Conservation (phyloP, 2,329 filamentous ascomycete species). For the Verticillium albo-atrum region DNA sequence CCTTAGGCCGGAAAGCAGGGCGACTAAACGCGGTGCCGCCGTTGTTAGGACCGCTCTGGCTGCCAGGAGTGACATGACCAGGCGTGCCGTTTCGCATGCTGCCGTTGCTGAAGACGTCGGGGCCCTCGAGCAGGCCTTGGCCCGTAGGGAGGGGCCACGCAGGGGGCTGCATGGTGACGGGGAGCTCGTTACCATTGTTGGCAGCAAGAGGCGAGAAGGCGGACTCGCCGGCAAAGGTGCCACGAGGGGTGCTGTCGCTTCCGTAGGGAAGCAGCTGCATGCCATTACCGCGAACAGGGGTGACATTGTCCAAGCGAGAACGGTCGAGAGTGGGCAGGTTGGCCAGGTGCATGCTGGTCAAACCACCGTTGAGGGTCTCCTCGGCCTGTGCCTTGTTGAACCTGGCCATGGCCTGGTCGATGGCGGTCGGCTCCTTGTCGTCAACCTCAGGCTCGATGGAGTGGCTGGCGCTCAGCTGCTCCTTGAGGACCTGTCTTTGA, state of each 20-base stretch:
- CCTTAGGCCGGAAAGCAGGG: constrained; percentile 22
- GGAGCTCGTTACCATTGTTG: background rate
- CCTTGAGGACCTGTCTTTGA: constrained; percentile 23
- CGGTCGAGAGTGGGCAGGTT: background rate
- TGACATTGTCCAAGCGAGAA: background rate
- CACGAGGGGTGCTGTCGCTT: background rate
- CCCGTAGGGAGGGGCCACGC: constrained; percentile 6
- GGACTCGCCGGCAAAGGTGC: background rate
- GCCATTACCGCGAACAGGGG: background rate
- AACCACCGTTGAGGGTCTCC: background rate
- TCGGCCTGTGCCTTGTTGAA: background rate
- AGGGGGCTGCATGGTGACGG: constrained; percentile 6
- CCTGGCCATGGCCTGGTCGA: background rate
- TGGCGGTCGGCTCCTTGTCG: background rate
- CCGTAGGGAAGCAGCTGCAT: background rate
- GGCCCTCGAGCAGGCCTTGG: background rate
- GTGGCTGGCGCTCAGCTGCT: constrained; percentile 29
- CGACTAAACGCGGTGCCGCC: constrained; percentile 1
- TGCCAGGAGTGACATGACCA: background rate
- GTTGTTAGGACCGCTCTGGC: background rate
- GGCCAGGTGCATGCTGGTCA: background rate
- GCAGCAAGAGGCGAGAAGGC: background rate
- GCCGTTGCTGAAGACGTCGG: background rate
- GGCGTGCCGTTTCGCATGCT: background rate
- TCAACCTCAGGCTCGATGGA: constrained; percentile 21